A percentile compares a stretch with the other conserved stretches of the same genome.
phyloP scores from a whole-genome alignment of 768 basidiomycete species.

The Jaapia argillacea region DNA sequence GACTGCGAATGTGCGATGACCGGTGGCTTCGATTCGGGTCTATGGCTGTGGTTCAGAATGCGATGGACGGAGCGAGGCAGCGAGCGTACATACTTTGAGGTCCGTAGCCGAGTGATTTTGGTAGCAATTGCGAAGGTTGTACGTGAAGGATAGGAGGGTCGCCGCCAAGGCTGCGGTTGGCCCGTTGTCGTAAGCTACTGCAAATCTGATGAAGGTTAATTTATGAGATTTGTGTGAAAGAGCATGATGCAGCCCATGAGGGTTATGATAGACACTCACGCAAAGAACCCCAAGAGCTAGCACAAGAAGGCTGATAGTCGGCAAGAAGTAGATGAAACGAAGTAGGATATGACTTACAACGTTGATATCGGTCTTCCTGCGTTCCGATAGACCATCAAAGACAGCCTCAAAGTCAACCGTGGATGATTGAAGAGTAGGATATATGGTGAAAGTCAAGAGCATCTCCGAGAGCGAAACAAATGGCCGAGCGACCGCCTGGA shows the following conservation, averaged over 20 bases:
- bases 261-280: too few relatives aligned
- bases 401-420: neutral
- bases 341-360: neutral
- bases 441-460: neutral
- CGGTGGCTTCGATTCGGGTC: neutral
- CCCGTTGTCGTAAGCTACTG: neutral
- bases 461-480: neutral
- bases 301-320: conserved; percentile 71
- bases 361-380: too few relatives aligned
- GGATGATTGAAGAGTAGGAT: neutral
- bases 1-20: too few relatives aligned
- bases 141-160: conserved; percentile 71
- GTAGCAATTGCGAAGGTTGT: conserved; percentile 71
- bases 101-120: conserved; percentile 51
- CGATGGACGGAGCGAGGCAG: neutral
- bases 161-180: conserved; percentile 40
- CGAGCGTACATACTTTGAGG: neutral
- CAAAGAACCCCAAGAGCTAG: conserved; percentile 67
- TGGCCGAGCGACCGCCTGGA: neutral
- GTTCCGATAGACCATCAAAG: too few relatives aligned
- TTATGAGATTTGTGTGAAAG: too few relatives aligned
- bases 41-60: neutral
- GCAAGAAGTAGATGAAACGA: conserved; percentile 44
- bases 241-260: too few relatives aligned
- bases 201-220: conserved; percentile 18